A percentile compares a stretch with the other conserved stretches of the same genome.
Evolutionary conservation across 2,329 filamentous ascomycete species (phyloP).

Genomic region (Lecanicillium sp.): DNA sequence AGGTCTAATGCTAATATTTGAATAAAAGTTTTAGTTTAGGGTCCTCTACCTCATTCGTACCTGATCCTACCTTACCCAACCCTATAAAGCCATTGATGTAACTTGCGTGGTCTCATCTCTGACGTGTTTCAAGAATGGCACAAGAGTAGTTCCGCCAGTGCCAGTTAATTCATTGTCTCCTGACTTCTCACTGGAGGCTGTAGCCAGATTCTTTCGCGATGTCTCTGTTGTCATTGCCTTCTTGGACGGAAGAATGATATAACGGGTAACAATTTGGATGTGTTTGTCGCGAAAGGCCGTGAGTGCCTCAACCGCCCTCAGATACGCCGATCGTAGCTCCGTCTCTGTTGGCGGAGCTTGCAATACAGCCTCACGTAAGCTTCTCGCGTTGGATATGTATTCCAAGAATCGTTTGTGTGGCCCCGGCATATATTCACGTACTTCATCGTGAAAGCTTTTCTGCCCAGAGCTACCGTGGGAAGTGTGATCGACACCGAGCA

Average conservation of each 20-base stretch:
- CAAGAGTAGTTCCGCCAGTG: constrained; percentile 45
- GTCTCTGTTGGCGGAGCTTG: constrained; percentile 41
- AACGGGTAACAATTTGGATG: constrained; percentile 80
- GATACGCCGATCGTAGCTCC: constrained; percentile 44
- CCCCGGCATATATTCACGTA: constrained; percentile 85
- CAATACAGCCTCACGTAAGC: constrained; percentile 63
- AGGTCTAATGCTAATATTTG: too few relatives aligned
- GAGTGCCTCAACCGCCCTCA: constrained; percentile 67
- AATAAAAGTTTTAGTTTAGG: too few relatives aligned
- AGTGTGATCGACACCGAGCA: constrained; percentile 71
- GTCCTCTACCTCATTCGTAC: too few relatives aligned
- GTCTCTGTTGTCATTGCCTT: constrained; percentile 22
- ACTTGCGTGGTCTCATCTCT: neutral
- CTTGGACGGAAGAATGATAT: constrained; percentile 74
- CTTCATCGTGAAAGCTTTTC: constrained; percentile 50
- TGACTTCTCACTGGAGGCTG: constrained; percentile 27
- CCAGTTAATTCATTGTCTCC: constrained; percentile 54
- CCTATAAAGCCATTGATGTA: too few relatives aligned
- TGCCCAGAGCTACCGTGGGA: constrained; percentile 27
- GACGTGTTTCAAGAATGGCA: neutral
- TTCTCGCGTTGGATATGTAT: constrained; percentile 60
- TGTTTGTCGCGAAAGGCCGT: constrained; percentile 74
- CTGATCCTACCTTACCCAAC: too few relatives aligned
- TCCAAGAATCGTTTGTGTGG: constrained; percentile 71
- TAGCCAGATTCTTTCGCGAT: constrained; percentile 33